Evolutionary conservation across 495 filamentous ascomycete genomes (phyloP), one percentile per base, ranked within the genome.

Genomic region (Aspergillus nanangensis): DNA sequence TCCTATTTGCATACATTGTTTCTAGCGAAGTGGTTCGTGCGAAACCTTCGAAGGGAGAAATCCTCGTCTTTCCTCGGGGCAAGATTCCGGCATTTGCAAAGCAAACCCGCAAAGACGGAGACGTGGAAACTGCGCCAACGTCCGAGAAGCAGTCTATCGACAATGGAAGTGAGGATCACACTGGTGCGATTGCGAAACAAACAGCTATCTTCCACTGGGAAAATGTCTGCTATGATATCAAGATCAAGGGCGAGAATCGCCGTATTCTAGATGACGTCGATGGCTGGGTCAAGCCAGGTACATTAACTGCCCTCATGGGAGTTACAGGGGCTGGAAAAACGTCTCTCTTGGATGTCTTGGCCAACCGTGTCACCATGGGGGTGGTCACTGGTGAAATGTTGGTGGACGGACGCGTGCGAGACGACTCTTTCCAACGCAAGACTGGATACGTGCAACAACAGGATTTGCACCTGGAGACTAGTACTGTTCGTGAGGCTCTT

Each of bases 381-480:
- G 83, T 94, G 9, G 84, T 96, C 39, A 83, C 79, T 14, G 90
- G 90, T 19, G 82, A 91, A 42, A 90, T 92, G 81, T 69, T 92
- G 2, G 87, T 96, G 4, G 86, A 94, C 53, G 90, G 88, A 2
- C 75, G 72, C 19, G 81, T 74, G 32, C 77, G 85, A 7, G 87
- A 93, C 56, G 69, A 75, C 14, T 89, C 86, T 0, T 95, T 95
- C 72, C 88, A 91, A 54, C 82, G 90, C 27, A 92, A 91, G 67
- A 94, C 89, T 2, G 90, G 90, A 11, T 96, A 95, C 56, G 90
- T 90, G 11, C 87, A 96, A 55, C 91, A 96, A 61, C 89, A 94
- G 62, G 90, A 96, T 76, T 74, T 96, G 10, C 90, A 94, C 66
- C 71, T 93, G 14, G 74, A 84, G 20, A 93, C 87, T 0, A 82